phyloP scores from a whole-genome alignment of 768 basidiomycete genomes.

The Rhodosporidiobolus sp. region DNA sequence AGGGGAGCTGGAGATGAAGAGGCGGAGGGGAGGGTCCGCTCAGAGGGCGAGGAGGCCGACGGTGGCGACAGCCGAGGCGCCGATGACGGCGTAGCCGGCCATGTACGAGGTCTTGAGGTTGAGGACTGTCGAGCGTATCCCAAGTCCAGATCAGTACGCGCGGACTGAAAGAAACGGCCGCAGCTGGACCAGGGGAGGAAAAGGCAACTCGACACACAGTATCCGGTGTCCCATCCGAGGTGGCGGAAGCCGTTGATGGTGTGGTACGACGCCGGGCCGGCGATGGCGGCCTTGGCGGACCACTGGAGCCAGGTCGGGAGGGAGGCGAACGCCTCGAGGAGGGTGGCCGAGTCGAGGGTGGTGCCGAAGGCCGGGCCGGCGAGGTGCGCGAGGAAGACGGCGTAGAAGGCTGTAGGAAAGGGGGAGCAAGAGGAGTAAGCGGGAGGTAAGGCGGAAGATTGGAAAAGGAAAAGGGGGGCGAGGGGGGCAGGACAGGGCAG shows the following conservation, averaged over 20 bases:
- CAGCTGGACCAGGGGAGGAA: neutral
- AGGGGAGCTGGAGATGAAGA: neutral
- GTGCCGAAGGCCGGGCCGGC: constrained; percentile 62
- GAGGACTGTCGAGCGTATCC: constrained; percentile 59
- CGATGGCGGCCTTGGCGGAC: constrained; percentile 71
- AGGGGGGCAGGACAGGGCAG: neutral
- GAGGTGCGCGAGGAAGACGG: constrained; percentile 80
- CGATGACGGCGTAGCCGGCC: constrained; percentile 80
- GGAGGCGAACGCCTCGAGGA: constrained; percentile 67
- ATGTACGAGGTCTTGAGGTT: constrained; percentile 73
- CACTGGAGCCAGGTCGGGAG: constrained; percentile 76
- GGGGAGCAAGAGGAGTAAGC: neutral
- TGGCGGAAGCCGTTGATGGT: constrained; percentile 85
- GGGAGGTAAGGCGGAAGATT: constrained; percentile 4
- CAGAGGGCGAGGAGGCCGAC: constrained; percentile 49
- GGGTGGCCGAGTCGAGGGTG: constrained; percentile 71
- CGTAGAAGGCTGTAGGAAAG: constrained; percentile 68
- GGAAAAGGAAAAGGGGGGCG: neutral
- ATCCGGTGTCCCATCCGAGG: constrained; percentile 80
- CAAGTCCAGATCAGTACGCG: neutral
- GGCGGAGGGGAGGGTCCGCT: neutral
- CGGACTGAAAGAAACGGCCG: neutral
- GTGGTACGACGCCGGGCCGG: constrained; percentile 87
- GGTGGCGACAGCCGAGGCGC: constrained; percentile 70
- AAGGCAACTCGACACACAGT: constrained; percentile 62